Evolutionary conservation across 2,329 filamentous ascomycete species (phyloP).

Genomic region (Colletotrichum acutatum): DNA sequence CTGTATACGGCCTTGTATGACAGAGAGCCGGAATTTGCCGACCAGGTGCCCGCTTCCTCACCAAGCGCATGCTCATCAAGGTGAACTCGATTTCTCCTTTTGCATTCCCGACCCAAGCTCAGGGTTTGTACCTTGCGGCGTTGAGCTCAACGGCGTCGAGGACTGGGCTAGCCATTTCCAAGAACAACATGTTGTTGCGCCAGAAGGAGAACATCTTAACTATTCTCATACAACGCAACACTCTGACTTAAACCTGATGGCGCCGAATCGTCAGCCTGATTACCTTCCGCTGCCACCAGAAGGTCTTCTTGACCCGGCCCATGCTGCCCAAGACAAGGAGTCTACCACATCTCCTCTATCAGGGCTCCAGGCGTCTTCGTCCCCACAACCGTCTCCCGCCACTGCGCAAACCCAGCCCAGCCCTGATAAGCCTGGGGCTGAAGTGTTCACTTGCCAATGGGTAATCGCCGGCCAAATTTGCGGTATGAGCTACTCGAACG

Average conservation of each 20-base stretch:
- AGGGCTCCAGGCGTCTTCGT: not conserved
- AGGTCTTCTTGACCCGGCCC: not conserved
- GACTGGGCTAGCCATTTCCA: constrained; percentile 14
- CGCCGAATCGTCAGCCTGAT: not conserved
- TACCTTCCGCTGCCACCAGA: not conserved
- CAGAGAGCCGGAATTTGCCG: constrained; percentile 31
- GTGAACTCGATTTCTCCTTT: not conserved
- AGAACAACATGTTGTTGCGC: not conserved
- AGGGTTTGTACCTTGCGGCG: constrained; percentile 1
- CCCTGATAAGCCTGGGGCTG: not conserved
- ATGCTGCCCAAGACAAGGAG: not conserved
- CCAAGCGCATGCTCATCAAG: constrained; percentile 32
- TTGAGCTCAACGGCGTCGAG: not conserved
- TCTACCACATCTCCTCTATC: not conserved
- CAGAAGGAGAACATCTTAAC: not conserved
- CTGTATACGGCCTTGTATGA: constrained; percentile 37
- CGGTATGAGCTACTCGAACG: constrained; percentile 50
- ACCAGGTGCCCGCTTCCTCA: constrained; percentile 37
- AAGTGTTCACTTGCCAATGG: constrained; percentile 49
- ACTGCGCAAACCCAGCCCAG: not conserved
- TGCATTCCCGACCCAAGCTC: constrained; percentile 3
- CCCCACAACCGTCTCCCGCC: not conserved
- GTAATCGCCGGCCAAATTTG: constrained; percentile 43
- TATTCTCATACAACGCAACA: not conserved
- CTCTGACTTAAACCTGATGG: not conserved